Evolutionary conservation across 2,329 filamentous ascomycete genomes (phyloP).

Genomic region (Claviceps citrina): DNA sequence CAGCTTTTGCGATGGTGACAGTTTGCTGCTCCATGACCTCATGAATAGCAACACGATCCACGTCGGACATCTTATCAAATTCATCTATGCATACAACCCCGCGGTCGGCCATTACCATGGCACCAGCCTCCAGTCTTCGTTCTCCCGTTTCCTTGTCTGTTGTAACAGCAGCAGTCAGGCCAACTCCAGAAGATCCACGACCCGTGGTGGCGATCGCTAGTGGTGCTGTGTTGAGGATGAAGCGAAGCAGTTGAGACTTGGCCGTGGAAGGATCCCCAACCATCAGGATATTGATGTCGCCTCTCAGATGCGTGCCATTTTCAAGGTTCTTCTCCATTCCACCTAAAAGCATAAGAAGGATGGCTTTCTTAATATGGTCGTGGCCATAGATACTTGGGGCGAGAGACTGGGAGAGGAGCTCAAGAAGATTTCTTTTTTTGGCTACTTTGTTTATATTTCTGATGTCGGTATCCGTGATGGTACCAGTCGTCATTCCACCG

Average conservation of each 20-base stretch:
- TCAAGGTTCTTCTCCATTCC: slow-evolving; percentile 98
- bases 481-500: slow-evolving; percentile 78
- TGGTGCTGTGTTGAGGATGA: slow-evolving; percentile 92
- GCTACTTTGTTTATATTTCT: slow-evolving; percentile 96
- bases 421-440: slow-evolving; percentile 87
- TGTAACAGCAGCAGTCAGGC: slow-evolving; percentile 92
- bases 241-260: slow-evolving; percentile 93
- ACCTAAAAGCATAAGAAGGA: slow-evolving; percentile 83
- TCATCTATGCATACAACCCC: slow-evolving; percentile 98
- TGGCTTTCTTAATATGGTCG: slow-evolving; percentile 94
- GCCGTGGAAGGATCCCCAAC: slow-evolving; percentile 96
- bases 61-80: slow-evolving; percentile 99
- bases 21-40: slow-evolving; percentile 99
- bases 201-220: slow-evolving; percentile 94
- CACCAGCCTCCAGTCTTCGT: slow-evolving; percentile 83
- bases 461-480: slow-evolving; percentile 91
- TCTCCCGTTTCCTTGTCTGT: slow-evolving; percentile 96
- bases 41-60: slow-evolving; percentile 95
- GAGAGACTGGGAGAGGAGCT: slow-evolving; percentile 81
- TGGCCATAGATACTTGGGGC: slow-evolving; percentile 95
- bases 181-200: slow-evolving; percentile 89
- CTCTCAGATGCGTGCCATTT: slow-evolving; percentile 92
- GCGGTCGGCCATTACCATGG: slow-evolving; percentile 94
- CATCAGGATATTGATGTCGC: slow-evolving; percentile 99
- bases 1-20: slow-evolving; percentile 95